Percentiles rank a stretch among this genome's conserved stretches.
These are phyloP conservation scores for Salmacisia buchloeana DNA, from an alignment of 1,284 basidiomycete species.

Conservation along the genomic window DNA sequence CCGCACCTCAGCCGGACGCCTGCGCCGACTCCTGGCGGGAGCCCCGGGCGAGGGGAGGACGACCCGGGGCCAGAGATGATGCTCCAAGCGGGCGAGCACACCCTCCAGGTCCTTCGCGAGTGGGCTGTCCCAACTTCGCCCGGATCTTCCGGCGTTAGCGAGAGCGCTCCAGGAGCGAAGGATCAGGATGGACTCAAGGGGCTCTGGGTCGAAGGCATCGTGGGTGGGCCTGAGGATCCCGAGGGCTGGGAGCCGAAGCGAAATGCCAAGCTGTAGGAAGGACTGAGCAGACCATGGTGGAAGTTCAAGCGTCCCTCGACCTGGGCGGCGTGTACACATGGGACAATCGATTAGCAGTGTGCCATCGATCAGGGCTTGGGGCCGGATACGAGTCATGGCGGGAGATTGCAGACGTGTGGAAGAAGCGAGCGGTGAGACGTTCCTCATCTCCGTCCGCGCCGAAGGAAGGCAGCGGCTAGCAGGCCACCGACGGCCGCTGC, in stretches of 20 bases:
- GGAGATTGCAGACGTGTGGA: too few relatives aligned
- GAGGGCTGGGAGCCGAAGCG: constrained; percentile 3
- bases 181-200: neutral
- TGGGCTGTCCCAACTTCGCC: constrained; percentile 7
- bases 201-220: neutral
- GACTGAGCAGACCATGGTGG: too few relatives aligned
- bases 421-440: too few relatives aligned
- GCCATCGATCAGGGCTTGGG: too few relatives aligned
- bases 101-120: constrained; percentile 37
- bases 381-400: too few relatives aligned
- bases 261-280: constrained; percentile 3
- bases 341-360: too few relatives aligned
- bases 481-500: constrained; percentile 79
- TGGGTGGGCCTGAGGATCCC: neutral
- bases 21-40: constrained; percentile 24
- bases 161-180: too few relatives aligned
- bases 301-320: too few relatives aligned
- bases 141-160: too few relatives aligned
- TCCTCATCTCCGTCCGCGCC: constrained; percentile 15
- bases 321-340: too few relatives aligned
- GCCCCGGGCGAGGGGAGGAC: constrained; percentile 22
- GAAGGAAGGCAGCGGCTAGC: constrained; percentile 65
- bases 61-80: constrained; percentile 23
- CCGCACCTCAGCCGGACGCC: constrained; percentile 45
- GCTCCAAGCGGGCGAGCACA: constrained; percentile 44